Evolutionary conservation across 2,329 filamentous ascomycete genomes (phyloP).

Genomic region (Trichophyton mentagrophytes): DNA sequence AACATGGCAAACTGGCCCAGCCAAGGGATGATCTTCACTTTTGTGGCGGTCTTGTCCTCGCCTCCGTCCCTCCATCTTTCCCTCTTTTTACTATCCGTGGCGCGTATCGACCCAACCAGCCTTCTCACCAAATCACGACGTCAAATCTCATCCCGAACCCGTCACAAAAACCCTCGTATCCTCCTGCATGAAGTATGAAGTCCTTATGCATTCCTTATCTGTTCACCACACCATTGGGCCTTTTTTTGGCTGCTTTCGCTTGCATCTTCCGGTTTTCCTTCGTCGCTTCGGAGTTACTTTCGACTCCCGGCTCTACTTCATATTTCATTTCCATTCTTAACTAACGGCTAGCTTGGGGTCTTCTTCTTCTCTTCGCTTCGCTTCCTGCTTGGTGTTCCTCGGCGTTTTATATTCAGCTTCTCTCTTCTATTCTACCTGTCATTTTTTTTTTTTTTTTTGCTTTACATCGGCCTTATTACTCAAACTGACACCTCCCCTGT

Average conservation of each 20-base stretch:
- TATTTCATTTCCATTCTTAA: not conserved
- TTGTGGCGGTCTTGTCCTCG: not conserved
- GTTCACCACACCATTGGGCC: not conserved
- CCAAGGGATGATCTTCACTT: not conserved
- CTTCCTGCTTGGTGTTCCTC: not conserved
- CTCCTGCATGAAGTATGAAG: not conserved
- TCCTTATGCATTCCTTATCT: not conserved
- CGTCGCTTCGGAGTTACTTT: not conserved
- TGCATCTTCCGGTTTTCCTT: not conserved
- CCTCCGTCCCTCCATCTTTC: not conserved
- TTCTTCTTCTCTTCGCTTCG: not conserved
- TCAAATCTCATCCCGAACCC: not conserved
- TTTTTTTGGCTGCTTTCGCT: not conserved
- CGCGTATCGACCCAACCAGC: not conserved
- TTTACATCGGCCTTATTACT: not conserved
- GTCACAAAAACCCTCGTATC: not conserved
- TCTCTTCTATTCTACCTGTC: not conserved
- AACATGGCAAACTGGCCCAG: not conserved
- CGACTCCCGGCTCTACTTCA: not conserved
- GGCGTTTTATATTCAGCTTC: not conserved
- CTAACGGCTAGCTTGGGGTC: not conserved
- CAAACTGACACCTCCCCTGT: not conserved
- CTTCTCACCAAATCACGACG: not conserved
- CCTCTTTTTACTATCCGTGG: not conserved
- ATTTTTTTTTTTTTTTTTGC: not conserved